Evolutionary conservation across 2,329 filamentous ascomycete genomes (phyloP).

Genomic region (Ophiostoma pallidulum): DNA sequence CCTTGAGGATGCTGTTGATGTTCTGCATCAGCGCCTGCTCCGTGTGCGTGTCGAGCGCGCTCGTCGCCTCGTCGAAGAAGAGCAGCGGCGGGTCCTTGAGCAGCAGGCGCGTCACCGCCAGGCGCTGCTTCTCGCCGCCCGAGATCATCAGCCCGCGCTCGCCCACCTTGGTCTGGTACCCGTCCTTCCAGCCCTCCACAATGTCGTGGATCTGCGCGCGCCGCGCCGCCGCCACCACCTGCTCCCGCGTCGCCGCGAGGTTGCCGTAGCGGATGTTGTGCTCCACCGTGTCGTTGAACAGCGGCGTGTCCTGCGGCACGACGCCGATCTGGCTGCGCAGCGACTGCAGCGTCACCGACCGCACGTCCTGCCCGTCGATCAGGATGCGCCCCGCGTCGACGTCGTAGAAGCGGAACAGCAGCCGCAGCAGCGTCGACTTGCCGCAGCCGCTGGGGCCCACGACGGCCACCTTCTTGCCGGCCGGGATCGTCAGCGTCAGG

Average conservation of each 20-base stretch:
- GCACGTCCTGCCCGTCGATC: slow-evolving; percentile 88
- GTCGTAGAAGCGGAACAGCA: slow-evolving; percentile 93
- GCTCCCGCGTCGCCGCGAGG: slow-evolving; percentile 58
- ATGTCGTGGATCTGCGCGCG: slow-evolving; percentile 80
- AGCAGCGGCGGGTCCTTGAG: slow-evolving; percentile 30
- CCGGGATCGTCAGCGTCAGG: slow-evolving; percentile 79
- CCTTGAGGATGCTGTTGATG: slow-evolving; percentile 84
- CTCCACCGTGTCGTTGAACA: slow-evolving; percentile 94
- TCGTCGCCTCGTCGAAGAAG: slow-evolving; percentile 24
- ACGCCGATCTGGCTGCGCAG: slow-evolving; percentile 82
- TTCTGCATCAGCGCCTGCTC: slow-evolving; percentile 83
- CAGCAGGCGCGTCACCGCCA: slow-evolving; percentile 38
- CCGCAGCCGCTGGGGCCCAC: slow-evolving; percentile 94
- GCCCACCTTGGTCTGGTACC: slow-evolving; percentile 83
- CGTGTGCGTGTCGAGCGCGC: slow-evolving; percentile 47
- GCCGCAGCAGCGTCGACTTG: slow-evolving; percentile 83
- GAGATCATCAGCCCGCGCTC: slow-evolving; percentile 29
- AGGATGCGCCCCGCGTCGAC: slow-evolving; percentile 74
- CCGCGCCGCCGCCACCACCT: slow-evolving; percentile 67
- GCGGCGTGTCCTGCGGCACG: slow-evolving; percentile 90
- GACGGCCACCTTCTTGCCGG: slow-evolving; percentile 90
- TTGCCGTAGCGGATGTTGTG: slow-evolving; percentile 94
- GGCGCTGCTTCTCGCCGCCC: slow-evolving; percentile 47
- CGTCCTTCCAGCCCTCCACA: slow-evolving; percentile 70
- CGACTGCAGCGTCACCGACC: slow-evolving; percentile 71